Percentiles rank a stretch among this genome's conserved stretches.
These are phyloP conservation scores for Diplogelasinospora grovesii DNA, from an alignment of 495 filamentous ascomycete species.

Conservation along the genomic window DNA sequence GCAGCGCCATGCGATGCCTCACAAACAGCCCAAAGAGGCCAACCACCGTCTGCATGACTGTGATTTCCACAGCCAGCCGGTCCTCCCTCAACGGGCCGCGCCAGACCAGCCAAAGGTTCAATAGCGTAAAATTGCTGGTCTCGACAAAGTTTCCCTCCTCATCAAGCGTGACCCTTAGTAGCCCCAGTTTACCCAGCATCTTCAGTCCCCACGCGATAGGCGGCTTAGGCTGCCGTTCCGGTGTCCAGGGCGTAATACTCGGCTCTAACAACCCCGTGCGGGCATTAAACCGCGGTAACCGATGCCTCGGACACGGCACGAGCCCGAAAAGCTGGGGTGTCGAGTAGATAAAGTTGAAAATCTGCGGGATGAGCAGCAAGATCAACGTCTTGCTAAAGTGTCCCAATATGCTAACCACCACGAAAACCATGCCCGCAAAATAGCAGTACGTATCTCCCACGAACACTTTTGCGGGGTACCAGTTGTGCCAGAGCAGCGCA, in stretches of 20 bases:
- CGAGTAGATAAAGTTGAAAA: slow-evolving; percentile 94
- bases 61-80: slow-evolving; percentile 66
- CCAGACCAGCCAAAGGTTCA: slow-evolving; percentile 97
- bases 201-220: slow-evolving; percentile 55
- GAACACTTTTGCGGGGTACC: slow-evolving; percentile 93
- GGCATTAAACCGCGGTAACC: slow-evolving; percentile 80
- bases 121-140: slow-evolving; percentile 82
- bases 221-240: slow-evolving; percentile 56
- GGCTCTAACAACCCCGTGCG: slow-evolving; percentile 77
- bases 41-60: slow-evolving; percentile 62
- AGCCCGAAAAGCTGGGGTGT: slow-evolving; percentile 82
- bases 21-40: slow-evolving; percentile 80
- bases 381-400: slow-evolving; percentile 98
- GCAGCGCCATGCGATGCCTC: slow-evolving; percentile 73
- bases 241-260: slow-evolving; percentile 70
- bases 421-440: slow-evolving; percentile 98
- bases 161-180: slow-evolving; percentile 59
- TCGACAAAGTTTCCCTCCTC: slow-evolving; percentile 64
- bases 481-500: slow-evolving; percentile 85
- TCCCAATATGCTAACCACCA: slow-evolving; percentile 89
- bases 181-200: slow-evolving; percentile 53
- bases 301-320: slow-evolving; percentile 87
- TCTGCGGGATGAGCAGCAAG: slow-evolving; percentile 85
- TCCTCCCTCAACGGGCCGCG: slow-evolving; percentile 89
- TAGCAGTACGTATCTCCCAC: slow-evolving; percentile 99